A percentile compares a stretch with the other conserved stretches of the same genome.
phyloP scores from a whole-genome alignment of 331 rosid species.

The Pyrus hybrid region DNA sequence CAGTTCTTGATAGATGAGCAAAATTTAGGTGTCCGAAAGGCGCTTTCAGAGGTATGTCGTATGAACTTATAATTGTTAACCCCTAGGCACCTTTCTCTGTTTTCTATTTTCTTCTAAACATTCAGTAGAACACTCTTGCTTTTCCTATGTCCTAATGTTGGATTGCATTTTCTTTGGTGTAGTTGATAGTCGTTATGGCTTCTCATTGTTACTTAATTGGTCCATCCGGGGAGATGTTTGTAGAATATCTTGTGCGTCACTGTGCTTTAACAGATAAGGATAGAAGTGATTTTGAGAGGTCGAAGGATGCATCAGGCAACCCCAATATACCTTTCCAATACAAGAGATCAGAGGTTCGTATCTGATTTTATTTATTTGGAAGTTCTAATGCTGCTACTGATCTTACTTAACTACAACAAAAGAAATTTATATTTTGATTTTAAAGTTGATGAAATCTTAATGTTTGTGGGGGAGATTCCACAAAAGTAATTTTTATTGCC shows the following conservation, averaged over 20 bases:
- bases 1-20: constrained; percentile 80
- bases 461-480: background rate
- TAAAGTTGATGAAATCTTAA: background rate
- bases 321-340: constrained; percentile 31
- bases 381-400: background rate
- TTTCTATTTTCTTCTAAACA: background rate
- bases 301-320: constrained; percentile 34
- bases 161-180: constrained; percentile 16
- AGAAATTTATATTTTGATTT: background rate
- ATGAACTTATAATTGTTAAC: background rate
- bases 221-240: constrained; percentile 85
- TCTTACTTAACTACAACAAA: background rate
- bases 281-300: constrained; percentile 36
- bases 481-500: background rate
- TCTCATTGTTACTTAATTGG: constrained; percentile 94
- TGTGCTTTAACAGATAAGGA: constrained; percentile 58
- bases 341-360: constrained; percentile 72
- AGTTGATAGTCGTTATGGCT: constrained; percentile 98
- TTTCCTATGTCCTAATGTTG: constrained; percentile 2
- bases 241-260: constrained; percentile 86
- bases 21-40: constrained; percentile 66
- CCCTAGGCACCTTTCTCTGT: background rate
- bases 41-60: constrained; percentile 69
- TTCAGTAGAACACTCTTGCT: constrained; percentile 10
- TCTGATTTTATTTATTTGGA: constrained; percentile 4